Base-by-base conservation (phyloP, 1,284 basidiomycete genomes). In the Fereydounia khargensis region DNA sequence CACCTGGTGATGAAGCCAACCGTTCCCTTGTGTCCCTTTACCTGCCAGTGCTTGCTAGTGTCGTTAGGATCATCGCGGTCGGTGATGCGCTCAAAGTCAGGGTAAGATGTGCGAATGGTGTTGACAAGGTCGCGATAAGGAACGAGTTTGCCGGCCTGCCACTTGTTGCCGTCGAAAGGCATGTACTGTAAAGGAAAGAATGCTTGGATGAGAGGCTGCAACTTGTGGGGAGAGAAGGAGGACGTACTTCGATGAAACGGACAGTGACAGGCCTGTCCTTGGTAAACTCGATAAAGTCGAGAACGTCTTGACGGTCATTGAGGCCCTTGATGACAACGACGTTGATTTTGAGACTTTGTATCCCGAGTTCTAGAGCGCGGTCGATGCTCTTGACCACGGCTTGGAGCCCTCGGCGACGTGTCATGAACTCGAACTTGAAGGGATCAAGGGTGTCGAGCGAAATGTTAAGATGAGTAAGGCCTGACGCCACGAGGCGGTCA, bases 381-480 rank as follows among this genome's bases (percentile, higher is more conserved):
- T 86, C 78, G n/a, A 90, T 79, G 9, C 87, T 78, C 43, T 82
- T 82, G 37, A 89, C 76, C 30, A 89, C 88, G 14, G 85, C 84
- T 31, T 85, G 82, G 62, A 89, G 86, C 2, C 87, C 88, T 47
- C 63, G 32, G 7, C 57, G 40, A 39, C 88, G 82, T 1, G 89
- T 87, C 80, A 91, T 88, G 31, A 88, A 80, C 74, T 90, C 87
- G 70, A 91, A 91, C 70, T 88, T 90, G 79, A 85, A 84, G 27
- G 87, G 86, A 70, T 91, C 87, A 34, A 92, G 78, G 0, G 89
- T 92, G 73, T 92, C 89, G 61, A 92, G 78, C 63, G 49, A 42
- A 36, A 65, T 32, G 71, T 92, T 91, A 20, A 91, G 77, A 76
- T 91, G 87, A 0, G 87, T 87, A 4, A 92, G 79, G 0, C 89